phyloP scores from a whole-genome alignment of 176 grass and related monocot genomes.

The Cymbopogon citratus region DNA sequence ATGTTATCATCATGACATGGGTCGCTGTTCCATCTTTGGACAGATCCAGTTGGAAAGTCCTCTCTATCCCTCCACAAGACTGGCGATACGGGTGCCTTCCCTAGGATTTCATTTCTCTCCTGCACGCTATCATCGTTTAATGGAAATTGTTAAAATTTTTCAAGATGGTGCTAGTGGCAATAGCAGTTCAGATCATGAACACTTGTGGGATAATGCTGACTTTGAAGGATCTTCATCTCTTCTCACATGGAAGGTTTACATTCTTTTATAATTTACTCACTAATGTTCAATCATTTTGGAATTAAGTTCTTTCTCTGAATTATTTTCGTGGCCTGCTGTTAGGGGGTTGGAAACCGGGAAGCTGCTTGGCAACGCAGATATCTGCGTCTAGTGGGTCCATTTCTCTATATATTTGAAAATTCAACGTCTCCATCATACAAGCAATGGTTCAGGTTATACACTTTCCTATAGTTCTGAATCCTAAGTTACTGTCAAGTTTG shows the following conservation, averaged over 20 bases:
- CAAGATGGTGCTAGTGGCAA: constrained; percentile 53
- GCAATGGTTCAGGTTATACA: constrained; percentile 75
- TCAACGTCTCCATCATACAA: constrained; percentile 74
- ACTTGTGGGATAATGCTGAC: constrained; percentile 87
- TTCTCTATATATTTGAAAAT: constrained; percentile 90
- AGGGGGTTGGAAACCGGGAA: constrained; percentile 97
- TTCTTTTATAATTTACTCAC: background rate
- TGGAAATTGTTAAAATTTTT: constrained; percentile 83
- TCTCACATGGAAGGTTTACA: constrained; percentile 93
- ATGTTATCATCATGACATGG: constrained; percentile 12
- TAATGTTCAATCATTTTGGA: background rate
- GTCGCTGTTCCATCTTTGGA: constrained; percentile 10
- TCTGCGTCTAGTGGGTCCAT: constrained; percentile 76
- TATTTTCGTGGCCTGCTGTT: constrained; percentile 16
- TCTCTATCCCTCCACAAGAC: constrained; percentile 77
- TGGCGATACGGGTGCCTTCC: constrained; percentile 85
- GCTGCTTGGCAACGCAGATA: constrained; percentile 81
- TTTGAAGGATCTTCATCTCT: constrained; percentile 88
- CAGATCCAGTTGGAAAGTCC: constrained; percentile 93
- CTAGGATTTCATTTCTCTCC: constrained; percentile 97
- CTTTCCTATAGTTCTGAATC: constrained; percentile 23
- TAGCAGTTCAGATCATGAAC: constrained; percentile 39
- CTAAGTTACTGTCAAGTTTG: constrained; percentile 2
- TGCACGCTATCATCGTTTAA: constrained; percentile 88
- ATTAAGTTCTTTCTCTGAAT: background rate